Percentiles rank a stretch among this genome's conserved stretches.
These are phyloP conservation scores for Cryomyces minteri DNA, from an alignment of 495 filamentous ascomycete species.

Conservation along the genomic window DNA sequence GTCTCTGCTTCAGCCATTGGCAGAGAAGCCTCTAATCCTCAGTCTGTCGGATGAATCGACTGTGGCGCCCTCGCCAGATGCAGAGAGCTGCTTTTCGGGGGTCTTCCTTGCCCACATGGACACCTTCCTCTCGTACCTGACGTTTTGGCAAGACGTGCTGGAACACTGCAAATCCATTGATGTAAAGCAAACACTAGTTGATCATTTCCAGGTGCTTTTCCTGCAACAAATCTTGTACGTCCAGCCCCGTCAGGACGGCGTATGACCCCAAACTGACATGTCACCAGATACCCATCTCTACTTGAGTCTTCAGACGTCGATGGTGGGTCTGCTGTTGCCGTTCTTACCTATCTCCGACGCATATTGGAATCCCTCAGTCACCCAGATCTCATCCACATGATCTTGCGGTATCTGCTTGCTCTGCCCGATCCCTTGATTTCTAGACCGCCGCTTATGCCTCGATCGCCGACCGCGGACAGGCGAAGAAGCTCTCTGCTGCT, in stretches of 20 bases:
- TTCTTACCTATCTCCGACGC: constrained; percentile 79
- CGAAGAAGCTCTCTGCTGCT: constrained; percentile 79
- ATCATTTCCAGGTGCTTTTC: constrained; percentile 96
- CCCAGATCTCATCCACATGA: constrained; percentile 79
- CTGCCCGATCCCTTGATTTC: constrained; percentile 32
- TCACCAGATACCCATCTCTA: constrained; percentile 70
- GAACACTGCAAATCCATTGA: constrained; percentile 86
- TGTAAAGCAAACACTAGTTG: constrained; percentile 77
- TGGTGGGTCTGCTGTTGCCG: constrained; percentile 89
- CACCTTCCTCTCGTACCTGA: constrained; percentile 82
- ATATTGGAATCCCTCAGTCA: constrained; percentile 83
- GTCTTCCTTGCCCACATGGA: constrained; percentile 66
- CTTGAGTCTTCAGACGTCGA: constrained; percentile 93
- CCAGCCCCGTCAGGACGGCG: constrained; percentile 11
- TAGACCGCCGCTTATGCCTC: constrained; percentile 21
- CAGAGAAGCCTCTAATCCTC: constrained; percentile 61
- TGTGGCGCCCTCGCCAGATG: constrained; percentile 38
- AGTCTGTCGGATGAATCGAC: constrained; percentile 68
- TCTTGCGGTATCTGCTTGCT: constrained; percentile 81
- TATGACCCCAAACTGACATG: constrained; percentile 35
- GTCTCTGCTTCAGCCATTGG: constrained; percentile 27
- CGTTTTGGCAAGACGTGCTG: constrained; percentile 96
- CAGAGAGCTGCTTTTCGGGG: constrained; percentile 47
- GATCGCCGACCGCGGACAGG: constrained; percentile 39
- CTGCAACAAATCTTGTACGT: constrained; percentile 81